These are phyloP conservation scores for Nymphaea thermarum DNA, from an alignment of 164 flowering plant species.

Conservation along the genomic window DNA sequence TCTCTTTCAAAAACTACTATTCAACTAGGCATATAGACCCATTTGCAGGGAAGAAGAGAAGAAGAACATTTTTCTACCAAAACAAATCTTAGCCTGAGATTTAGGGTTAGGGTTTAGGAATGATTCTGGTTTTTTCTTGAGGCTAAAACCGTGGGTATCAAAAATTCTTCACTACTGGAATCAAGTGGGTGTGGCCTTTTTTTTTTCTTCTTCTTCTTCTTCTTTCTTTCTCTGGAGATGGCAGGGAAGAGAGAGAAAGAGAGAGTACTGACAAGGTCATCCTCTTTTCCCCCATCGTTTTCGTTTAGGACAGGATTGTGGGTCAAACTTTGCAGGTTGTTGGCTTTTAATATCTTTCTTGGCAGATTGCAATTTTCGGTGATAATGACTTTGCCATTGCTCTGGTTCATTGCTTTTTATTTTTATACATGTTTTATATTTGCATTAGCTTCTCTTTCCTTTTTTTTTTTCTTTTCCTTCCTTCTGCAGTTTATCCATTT, in stretches of 20 bases:
- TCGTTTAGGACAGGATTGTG: neutral
- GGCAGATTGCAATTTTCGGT: neutral
- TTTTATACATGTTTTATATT: too few species aligned
- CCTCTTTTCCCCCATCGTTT: neutral
- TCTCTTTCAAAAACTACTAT: neutral
- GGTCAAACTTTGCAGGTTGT: neutral
- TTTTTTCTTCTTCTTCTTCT: too few species aligned
- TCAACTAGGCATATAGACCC: neutral
- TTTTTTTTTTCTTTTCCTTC: too few species aligned
- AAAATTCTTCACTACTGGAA: neutral
- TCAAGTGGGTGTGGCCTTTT: neutral
- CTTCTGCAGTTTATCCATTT: neutral
- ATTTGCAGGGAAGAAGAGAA: neutral
- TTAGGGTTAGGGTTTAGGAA: neutral
- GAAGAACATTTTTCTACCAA: neutral
- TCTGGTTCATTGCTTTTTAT: neutral
- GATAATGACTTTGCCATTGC: neutral
- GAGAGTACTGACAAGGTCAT: neutral
- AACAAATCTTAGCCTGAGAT: neutral
- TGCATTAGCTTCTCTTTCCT: too few species aligned
- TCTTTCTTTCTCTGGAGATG: neutral
- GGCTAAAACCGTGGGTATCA: neutral
- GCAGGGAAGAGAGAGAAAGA: neutral
- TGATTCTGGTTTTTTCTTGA: neutral
- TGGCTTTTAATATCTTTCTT: neutral